These are phyloP conservation scores for Boechera stricta DNA, from an alignment of 345 rosid genomes.

Conservation along the genomic window DNA sequence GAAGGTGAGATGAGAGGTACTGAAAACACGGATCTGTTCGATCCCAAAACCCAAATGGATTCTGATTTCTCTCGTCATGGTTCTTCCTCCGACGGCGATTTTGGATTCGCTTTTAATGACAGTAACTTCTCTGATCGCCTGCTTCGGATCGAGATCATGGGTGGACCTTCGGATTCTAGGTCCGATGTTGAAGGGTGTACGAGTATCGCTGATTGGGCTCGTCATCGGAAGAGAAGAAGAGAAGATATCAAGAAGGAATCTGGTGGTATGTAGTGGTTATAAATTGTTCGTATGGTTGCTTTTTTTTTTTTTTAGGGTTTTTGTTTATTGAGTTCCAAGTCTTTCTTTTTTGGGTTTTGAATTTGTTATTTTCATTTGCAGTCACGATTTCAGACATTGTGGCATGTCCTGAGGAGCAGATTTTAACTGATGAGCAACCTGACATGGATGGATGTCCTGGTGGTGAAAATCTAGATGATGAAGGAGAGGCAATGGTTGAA, in stretches of 20 bases:
- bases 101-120: slow-evolving; percentile 94
- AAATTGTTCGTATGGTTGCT: not conserved
- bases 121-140: slow-evolving; percentile 95
- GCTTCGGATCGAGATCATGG: slow-evolving; percentile 92
- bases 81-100: slow-evolving; percentile 72
- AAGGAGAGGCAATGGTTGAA: slow-evolving; percentile 85
- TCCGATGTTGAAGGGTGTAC: slow-evolving; percentile 69
- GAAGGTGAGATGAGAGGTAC: slow-evolving; percentile 33
- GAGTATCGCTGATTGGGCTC: slow-evolving; percentile 90
- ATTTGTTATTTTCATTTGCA: not conserved
- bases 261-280: slow-evolving; percentile 39
- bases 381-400: slow-evolving; percentile 65
- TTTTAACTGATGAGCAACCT: slow-evolving; percentile 65
- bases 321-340: not conserved
- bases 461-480: slow-evolving; percentile 85
- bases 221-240: slow-evolving; percentile 83
- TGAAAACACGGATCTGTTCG: slow-evolving; percentile 71
- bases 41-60: slow-evolving; percentile 74
- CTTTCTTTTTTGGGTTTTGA: not conserved
- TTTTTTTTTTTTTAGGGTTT: not conserved
- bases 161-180: slow-evolving; percentile 54
- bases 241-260: slow-evolving; percentile 79
- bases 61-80: slow-evolving; percentile 55
- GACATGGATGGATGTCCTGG: slow-evolving; percentile 84
- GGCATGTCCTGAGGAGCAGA: slow-evolving; percentile 79